Conservation (phyloP, 495 filamentous ascomycete species). For the Penicillium atrosanguineum region DNA sequence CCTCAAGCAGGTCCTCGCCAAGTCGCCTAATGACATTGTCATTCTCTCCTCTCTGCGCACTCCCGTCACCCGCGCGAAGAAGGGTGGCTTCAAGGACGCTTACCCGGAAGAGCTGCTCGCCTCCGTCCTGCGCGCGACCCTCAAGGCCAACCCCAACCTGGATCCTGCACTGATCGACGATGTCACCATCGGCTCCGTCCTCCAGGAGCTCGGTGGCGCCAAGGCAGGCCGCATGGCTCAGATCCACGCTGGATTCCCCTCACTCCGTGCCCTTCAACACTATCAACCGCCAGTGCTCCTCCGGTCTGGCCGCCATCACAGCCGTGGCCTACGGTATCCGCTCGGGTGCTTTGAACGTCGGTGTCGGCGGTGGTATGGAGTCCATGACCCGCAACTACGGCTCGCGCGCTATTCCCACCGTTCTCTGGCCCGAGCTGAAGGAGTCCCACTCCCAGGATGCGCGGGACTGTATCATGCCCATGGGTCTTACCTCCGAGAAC, state of each 20-base stretch:
- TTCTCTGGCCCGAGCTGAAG: constrained; percentile 72
- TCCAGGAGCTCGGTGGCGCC: constrained; percentile 84
- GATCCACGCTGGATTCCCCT: constrained; percentile 76
- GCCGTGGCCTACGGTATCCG: constrained; percentile 68
- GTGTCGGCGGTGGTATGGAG: constrained; percentile 89
- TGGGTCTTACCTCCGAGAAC: constrained; percentile 92
- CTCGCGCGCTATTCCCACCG: constrained; percentile 72
- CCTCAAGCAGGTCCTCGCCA: constrained; percentile 73
- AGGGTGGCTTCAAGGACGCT: constrained; percentile 81
- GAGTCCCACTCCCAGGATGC: constrained; percentile 65
- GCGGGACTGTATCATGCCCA: constrained; percentile 85
- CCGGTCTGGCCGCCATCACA: constrained; percentile 72
- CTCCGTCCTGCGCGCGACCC: constrained; percentile 76
- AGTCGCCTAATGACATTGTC: constrained; percentile 77
- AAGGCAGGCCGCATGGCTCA: constrained; percentile 92
- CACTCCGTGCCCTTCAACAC: constrained; percentile 73
- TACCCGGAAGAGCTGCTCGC: constrained; percentile 88
- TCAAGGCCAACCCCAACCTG: constrained; percentile 72
- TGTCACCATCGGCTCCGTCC: constrained; percentile 80
- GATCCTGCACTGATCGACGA: constrained; percentile 72
- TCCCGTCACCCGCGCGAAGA: constrained; percentile 75
- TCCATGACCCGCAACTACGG: constrained; percentile 92
- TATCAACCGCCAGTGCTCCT: constrained; percentile 82
- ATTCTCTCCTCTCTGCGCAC: constrained; percentile 87
- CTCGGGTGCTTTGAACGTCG: constrained; percentile 68